A percentile compares a stretch with the other conserved stretches of the same genome.
These are phyloP conservation scores for Ulvella scutata DNA, from an alignment of 139 green algal species.

Conservation along the genomic window DNA sequence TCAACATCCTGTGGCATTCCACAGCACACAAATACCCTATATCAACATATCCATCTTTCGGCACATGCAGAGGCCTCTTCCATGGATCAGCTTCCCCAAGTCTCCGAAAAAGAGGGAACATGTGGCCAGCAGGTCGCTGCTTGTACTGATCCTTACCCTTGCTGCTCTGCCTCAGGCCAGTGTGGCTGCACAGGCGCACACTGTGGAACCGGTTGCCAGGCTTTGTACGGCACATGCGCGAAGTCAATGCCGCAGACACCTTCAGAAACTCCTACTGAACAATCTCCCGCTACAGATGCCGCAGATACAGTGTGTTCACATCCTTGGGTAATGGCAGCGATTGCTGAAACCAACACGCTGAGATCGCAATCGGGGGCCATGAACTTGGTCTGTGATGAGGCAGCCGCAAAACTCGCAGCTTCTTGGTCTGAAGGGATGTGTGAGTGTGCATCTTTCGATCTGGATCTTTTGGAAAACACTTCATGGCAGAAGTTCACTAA, in stretches of 20 bases:
- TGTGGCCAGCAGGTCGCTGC: not conserved
- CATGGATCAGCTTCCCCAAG: not conserved
- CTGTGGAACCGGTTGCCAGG: not conserved
- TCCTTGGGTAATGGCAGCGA: too few species aligned
- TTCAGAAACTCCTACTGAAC: not conserved
- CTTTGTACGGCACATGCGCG: not conserved
- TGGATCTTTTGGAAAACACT: not conserved
- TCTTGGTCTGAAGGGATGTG: not conserved
- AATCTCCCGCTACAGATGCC: not conserved
- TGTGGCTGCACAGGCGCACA: not conserved
- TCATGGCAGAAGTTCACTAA: not conserved
- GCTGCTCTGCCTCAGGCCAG: not conserved
- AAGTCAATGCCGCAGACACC: not conserved
- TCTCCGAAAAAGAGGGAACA: not conserved
- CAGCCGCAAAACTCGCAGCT: not conserved
- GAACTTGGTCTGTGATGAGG: not conserved
- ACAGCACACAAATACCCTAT: not conserved
- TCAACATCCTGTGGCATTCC: not conserved
- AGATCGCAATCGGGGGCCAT: not conserved
- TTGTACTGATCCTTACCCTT: not conserved
- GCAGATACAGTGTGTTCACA: too few species aligned
- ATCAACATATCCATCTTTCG: not conserved
- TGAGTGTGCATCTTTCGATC: not conserved
- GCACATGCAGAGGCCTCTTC: not conserved
- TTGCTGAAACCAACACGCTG: too few species aligned